Conservation (phyloP, 1,284 basidiomycete genomes). For the Ustilago sp. region DNA sequence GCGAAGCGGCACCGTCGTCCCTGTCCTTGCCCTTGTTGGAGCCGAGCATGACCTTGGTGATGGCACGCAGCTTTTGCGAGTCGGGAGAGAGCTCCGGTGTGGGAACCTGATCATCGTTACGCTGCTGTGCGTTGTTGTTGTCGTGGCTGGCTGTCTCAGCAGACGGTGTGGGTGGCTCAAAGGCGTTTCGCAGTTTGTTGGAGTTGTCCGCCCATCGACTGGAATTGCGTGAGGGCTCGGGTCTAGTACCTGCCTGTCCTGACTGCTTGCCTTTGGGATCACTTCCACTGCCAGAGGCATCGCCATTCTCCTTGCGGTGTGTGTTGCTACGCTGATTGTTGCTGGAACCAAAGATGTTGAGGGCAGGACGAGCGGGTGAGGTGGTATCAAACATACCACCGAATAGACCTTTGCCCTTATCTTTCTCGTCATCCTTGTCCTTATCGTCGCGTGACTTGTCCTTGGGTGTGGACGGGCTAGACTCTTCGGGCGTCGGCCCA, state of each 20-base stretch:
- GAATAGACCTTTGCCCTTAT: constrained; percentile 25
- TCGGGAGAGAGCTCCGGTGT: constrained; percentile 47
- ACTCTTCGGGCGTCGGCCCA: constrained; percentile 5
- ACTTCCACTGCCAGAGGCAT: constrained; percentile 9
- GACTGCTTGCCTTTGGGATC: constrained; percentile 23
- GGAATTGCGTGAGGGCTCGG: constrained; percentile 17
- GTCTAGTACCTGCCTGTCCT: constrained; percentile 4
- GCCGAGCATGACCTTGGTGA: constrained; percentile 58
- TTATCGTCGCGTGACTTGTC: constrained; percentile 15
- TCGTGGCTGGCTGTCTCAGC: constrained; percentile 12
- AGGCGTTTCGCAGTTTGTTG: constrained; percentile 48
- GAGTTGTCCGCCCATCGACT: constrained; percentile 47
- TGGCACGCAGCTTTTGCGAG: constrained; percentile 43
- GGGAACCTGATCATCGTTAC: constrained; percentile 18
- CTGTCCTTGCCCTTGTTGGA: constrained; percentile 24
- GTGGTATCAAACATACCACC: constrained; percentile 26
- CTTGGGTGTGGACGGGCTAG: constrained; percentile 20
- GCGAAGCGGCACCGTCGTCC: constrained; percentile 17
- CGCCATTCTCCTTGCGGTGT: constrained; percentile 20
- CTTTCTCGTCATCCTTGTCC: constrained; percentile 14
- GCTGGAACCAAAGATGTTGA: constrained; percentile 36
- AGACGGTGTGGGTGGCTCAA: constrained; percentile 41
- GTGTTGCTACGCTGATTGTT: constrained; percentile 14
- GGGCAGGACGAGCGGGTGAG: constrained; percentile 22
- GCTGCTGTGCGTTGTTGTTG: constrained; percentile 7